Evolutionary conservation across 2,329 filamentous ascomycete genomes (phyloP).

Genomic region (Pseudocercospora eumusae): DNA sequence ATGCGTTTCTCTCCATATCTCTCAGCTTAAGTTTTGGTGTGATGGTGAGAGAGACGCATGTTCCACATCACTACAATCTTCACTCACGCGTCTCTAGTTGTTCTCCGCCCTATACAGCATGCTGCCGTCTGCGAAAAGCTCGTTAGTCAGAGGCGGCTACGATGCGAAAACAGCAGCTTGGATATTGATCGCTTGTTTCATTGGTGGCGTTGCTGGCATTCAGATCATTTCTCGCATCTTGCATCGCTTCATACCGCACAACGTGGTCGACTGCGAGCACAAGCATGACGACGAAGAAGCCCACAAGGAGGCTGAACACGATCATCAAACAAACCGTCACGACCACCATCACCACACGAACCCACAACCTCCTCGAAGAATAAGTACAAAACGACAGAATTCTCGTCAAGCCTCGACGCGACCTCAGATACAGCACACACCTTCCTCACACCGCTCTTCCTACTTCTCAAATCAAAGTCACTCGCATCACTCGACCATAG

Average conservation of each 20-base stretch:
- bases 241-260: conserved; percentile 73
- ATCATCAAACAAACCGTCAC: conserved; percentile 34
- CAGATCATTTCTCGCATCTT: conserved; percentile 71
- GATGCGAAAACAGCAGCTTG: conserved; percentile 67
- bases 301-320: conserved; percentile 34
- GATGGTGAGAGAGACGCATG: conserved; percentile 65
- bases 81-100: conserved; percentile 56
- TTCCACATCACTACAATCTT: background rate
- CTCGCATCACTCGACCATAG: conserved; percentile 20
- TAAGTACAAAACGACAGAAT: conserved; percentile 31
- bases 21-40: conserved; percentile 93
- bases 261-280: conserved; percentile 79
- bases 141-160: conserved; percentile 70
- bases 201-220: conserved; percentile 72
- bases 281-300: conserved; percentile 64
- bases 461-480: conserved; percentile 29
- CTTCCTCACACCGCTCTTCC: conserved; percentile 27
- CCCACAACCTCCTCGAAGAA: conserved; percentile 19
- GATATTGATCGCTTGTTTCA: conserved; percentile 68
- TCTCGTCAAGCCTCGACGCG: conserved; percentile 18
- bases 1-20: conserved; percentile 81
- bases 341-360: conserved; percentile 33
- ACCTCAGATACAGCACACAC: conserved; percentile 27
- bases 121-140: conserved; percentile 80
- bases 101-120: conserved; percentile 93